These are phyloP conservation scores for Amanita polypyramis DNA, from an alignment of 768 basidiomycete species.

Conservation along the genomic window DNA sequence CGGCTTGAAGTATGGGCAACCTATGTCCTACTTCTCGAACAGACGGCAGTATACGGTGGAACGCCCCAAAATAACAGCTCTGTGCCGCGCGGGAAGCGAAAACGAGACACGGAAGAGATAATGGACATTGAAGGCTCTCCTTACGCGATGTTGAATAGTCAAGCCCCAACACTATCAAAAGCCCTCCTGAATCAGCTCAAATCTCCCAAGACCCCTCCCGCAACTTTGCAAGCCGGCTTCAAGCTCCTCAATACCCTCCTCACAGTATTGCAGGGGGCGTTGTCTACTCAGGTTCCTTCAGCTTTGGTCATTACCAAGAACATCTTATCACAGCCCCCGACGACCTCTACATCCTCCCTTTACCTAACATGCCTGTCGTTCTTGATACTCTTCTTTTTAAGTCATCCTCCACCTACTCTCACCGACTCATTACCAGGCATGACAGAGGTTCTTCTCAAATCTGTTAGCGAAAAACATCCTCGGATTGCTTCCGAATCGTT, in stretches of 20 bases:
- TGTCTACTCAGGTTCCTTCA: conserved; percentile 55
- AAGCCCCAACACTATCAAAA: conserved; percentile 73
- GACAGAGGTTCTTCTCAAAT: conserved; percentile 64
- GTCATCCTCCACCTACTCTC: conserved; percentile 55
- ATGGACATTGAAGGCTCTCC: conserved; percentile 73
- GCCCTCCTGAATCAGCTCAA: conserved; percentile 67
- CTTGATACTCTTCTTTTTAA: conserved; percentile 70
- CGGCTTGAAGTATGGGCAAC: conserved; percentile 87
- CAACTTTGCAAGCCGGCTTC: conserved; percentile 82
- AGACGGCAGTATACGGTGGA: conserved; percentile 75
- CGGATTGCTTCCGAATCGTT: conserved; percentile 85
- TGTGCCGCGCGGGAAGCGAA: conserved; percentile 55
- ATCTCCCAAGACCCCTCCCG: conserved; percentile 63
- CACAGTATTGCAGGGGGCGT: conserved; percentile 71
- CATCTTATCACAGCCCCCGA: conserved; percentile 56
- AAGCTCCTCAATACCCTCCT: conserved; percentile 66
- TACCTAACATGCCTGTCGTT: conserved; percentile 82
- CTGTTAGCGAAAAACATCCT: conserved; percentile 76
- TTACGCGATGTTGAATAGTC: conserved; percentile 55
- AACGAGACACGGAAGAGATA: conserved; percentile 61
- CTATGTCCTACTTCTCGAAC: conserved; percentile 70
- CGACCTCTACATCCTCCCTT: conserved; percentile 70
- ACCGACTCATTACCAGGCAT: conserved; percentile 50
- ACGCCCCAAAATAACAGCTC: conserved; percentile 40
- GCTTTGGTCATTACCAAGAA: conserved; percentile 56